These are phyloP conservation scores for Nakaseomyces kungkrabaensis DNA, from an alignment of 1,139 yeast species.

Conservation along the genomic window DNA sequence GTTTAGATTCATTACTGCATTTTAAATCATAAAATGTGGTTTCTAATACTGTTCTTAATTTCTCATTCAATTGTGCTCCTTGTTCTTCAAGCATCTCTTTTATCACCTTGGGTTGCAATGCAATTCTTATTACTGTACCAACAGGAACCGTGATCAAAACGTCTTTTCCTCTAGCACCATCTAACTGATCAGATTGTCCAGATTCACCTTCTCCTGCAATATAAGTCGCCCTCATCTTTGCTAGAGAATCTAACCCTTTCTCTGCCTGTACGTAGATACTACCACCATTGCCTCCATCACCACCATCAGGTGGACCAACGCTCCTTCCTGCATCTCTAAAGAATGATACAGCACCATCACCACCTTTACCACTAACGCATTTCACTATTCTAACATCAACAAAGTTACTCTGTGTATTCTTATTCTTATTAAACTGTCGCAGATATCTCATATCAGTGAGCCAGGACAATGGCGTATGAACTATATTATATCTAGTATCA, in stretches of 20 bases:
- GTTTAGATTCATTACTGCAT: constrained; percentile 17
- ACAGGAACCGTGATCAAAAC: constrained; percentile 77
- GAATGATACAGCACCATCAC: constrained; percentile 80
- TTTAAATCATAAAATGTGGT: constrained; percentile 13
- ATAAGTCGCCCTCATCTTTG: constrained; percentile 56
- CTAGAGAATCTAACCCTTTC: constrained; percentile 58
- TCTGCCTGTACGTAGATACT: constrained; percentile 74
- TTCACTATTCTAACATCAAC: constrained; percentile 60
- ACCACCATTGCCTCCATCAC: constrained; percentile 96
- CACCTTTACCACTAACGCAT: constrained; percentile 76
- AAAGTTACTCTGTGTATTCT: constrained; percentile 32
- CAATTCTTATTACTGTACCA: constrained; percentile 82
- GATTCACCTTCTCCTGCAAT: constrained; percentile 60
- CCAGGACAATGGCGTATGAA: constrained; percentile 32
- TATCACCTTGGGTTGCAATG: constrained; percentile 58
- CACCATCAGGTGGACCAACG: constrained; percentile 94
- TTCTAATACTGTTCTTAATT: constrained; percentile 15
- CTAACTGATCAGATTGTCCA: constrained; percentile 70
- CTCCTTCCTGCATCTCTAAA: constrained; percentile 77
- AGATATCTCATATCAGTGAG: constrained; percentile 28
- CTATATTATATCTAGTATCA: constrained; percentile 23
- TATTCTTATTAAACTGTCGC: constrained; percentile 32
- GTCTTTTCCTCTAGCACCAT: constrained; percentile 77
- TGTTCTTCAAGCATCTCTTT: constrained; percentile 20
- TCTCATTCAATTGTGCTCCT: constrained; percentile 5